phyloP scores from a whole-genome alignment of 495 filamentous ascomycete genomes.

The Aspergillus carlsbadensis region DNA sequence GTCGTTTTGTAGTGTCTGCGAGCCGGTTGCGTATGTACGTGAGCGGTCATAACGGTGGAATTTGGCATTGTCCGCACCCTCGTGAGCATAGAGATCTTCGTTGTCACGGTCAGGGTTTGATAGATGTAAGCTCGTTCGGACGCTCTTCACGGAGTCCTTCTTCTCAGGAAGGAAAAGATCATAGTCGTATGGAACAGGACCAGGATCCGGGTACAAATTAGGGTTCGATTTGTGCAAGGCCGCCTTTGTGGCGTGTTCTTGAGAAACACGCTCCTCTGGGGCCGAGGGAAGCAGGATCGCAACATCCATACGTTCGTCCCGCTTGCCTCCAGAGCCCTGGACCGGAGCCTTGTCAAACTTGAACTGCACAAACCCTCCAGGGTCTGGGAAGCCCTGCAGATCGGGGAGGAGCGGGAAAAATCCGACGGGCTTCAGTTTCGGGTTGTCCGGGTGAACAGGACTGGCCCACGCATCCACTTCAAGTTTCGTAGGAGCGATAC shows the following conservation, averaged over 20 bases:
- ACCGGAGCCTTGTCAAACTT: conserved; percentile 88
- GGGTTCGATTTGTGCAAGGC: conserved; percentile 65
- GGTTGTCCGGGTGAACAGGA: conserved; percentile 80
- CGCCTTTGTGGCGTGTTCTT: conserved; percentile 50
- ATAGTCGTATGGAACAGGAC: conserved; percentile 68
- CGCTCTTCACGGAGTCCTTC: conserved; percentile 50
- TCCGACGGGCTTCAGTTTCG: conserved; percentile 73
- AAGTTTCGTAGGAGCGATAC: conserved; percentile 52
- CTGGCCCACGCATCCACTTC: conserved; percentile 68
- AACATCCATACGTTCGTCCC: conserved; percentile 80
- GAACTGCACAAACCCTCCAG: conserved; percentile 78
- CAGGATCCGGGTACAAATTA: conserved; percentile 55
- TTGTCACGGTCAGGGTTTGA: conserved; percentile 68
- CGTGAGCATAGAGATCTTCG: conserved; percentile 62
- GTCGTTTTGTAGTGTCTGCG: conserved; percentile 59
- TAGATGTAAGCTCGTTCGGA: conserved; percentile 72
- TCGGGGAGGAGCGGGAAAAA: conserved; percentile 84
- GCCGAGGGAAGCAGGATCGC: conserved; percentile 71
- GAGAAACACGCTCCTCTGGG: conserved; percentile 42
- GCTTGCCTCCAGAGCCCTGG: conserved; percentile 49
- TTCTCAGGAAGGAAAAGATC: conserved; percentile 74
- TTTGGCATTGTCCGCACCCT: conserved; percentile 40
- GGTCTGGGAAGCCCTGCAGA: conserved; percentile 83
- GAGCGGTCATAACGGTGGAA: conserved; percentile 74
- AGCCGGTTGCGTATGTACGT: conserved; percentile 79